phyloP scores from a whole-genome alignment of 495 filamentous ascomycete genomes.

The Lasiosphaeria ovina region DNA sequence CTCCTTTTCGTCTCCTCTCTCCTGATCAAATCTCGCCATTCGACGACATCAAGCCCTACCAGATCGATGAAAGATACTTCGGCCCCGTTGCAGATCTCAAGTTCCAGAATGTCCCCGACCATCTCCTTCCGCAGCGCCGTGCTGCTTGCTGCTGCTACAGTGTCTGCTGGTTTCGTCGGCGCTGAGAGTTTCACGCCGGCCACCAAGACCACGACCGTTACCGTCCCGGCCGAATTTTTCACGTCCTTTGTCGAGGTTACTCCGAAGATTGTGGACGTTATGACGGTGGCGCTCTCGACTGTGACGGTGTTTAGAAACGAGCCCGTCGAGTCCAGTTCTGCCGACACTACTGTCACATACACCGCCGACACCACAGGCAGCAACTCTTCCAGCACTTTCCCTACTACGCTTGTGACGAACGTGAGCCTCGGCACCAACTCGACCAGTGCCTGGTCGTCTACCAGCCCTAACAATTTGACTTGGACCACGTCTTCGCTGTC shows the following conservation, averaged over 20 bases:
- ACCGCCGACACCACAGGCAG: slow-evolving; percentile 3
- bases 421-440: slow-evolving; percentile 1
- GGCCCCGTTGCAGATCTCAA: background rate
- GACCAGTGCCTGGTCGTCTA: background rate
- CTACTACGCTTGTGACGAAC: background rate
- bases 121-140: slow-evolving; percentile 3
- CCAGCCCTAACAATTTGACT: slow-evolving; percentile 4
- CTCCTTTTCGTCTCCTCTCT: no score
- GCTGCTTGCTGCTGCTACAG: slow-evolving; percentile 1
- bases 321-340: background rate
- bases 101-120: slow-evolving; percentile 4
- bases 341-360: slow-evolving; percentile 8
- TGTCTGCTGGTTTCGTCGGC: background rate
- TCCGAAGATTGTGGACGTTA: slow-evolving; percentile 3
- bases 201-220: slow-evolving; percentile 3
- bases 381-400: background rate
- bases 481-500: background rate
- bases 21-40: no score
- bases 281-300: slow-evolving; percentile 11
- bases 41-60: background rate
- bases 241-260: background rate
- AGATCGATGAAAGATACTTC: background rate
- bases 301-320: slow-evolving; percentile 14
- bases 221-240: background rate
- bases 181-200: background rate